Evolutionary conservation across 768 basidiomycete genomes (phyloP).

Genomic region (Macrolepiota dolichaula): DNA sequence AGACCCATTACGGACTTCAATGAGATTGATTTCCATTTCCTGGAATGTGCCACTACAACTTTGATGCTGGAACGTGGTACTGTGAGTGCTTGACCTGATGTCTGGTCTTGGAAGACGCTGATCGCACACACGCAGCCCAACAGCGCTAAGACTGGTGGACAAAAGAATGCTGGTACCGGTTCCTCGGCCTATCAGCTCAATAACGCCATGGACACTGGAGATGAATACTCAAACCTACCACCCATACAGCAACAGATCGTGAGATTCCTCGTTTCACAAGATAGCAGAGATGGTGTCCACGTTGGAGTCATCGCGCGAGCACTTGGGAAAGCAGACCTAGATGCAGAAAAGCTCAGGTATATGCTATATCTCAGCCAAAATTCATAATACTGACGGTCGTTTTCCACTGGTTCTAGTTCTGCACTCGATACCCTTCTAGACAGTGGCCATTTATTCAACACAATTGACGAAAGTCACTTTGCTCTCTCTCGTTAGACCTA

Average conservation of each 20-base stretch:
- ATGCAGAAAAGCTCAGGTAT: slow-evolving; percentile 64
- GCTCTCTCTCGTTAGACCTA: slow-evolving; percentile 39
- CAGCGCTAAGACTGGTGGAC: slow-evolving; percentile 23
- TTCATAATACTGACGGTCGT: neutral
- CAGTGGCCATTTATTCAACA: slow-evolving; percentile 76
- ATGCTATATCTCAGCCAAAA: slow-evolving; percentile 10
- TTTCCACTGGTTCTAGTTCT: slow-evolving; percentile 36
- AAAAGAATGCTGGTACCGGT: slow-evolving; percentile 14
- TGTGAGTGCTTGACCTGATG: slow-evolving; percentile 31
- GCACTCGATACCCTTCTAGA: slow-evolving; percentile 78
- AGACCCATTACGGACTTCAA: slow-evolving; percentile 64
- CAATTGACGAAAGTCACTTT: slow-evolving; percentile 81
- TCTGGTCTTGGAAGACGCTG: neutral
- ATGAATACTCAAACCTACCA: slow-evolving; percentile 56
- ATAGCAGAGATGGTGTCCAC: slow-evolving; percentile 69
- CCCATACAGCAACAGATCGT: slow-evolving; percentile 62
- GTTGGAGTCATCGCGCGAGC: slow-evolving; percentile 69
- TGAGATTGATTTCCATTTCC: slow-evolving; percentile 79
- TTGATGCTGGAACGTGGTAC: slow-evolving; percentile 65
- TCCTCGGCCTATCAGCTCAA: slow-evolving; percentile 41
- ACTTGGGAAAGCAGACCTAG: slow-evolving; percentile 40
- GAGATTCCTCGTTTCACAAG: slow-evolving; percentile 46
- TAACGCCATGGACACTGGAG: slow-evolving; percentile 24
- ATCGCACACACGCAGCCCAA: slow-evolving; percentile 24
- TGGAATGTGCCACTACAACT: slow-evolving; percentile 71